Base-by-base conservation (phyloP, 441 rosid genomes). In the Populus tomentosa region DNA sequence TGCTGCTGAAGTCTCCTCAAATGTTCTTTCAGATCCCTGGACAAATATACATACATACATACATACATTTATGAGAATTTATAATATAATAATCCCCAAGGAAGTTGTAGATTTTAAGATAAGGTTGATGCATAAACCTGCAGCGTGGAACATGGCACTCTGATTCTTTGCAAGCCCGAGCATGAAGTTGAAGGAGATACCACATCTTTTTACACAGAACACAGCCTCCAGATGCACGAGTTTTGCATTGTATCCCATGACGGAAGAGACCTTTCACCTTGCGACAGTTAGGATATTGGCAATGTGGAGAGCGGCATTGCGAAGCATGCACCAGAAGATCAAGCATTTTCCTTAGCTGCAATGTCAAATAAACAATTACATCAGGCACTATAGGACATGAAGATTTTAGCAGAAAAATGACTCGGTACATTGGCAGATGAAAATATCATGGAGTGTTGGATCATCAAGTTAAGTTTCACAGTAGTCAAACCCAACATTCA, bases 321-420 rank as follows among this genome's bases (percentile, higher is more conserved):
- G 98, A 93, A 68, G 99, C 99, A 77, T 97, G 99, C 81, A 97
- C 98, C 81, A 97, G 87, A 79, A 97, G 98, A 86, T 97, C 98
- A 70, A 97, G 98, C 99, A 97, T 97, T 86, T 90, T 94, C 88
- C 98, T 88, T 40, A 94, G 97, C 99, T 97, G 97, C 87, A 92
- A 82, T 74, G 66, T 69, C 32, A 70, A 78, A 71, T 24, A 53
- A 53, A 77, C 78, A 78, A 42, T 18, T 33, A 40, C 4, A 69
- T 79, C 77, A 77, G 71, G 61, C 63, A 16, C 61, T 53, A 53
- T 53, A 53, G 8, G 61, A 7, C 61, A 53, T 1, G 61, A 53
- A 18, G 18, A 16, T 53, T 53, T 53, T 16, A 53, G 21, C 61
- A 53, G 61, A 53, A 53, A 53, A 18, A 53, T 53, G 21, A 46